Conservation (phyloP, 257 asterid species). For the Coffea canephora region DNA sequence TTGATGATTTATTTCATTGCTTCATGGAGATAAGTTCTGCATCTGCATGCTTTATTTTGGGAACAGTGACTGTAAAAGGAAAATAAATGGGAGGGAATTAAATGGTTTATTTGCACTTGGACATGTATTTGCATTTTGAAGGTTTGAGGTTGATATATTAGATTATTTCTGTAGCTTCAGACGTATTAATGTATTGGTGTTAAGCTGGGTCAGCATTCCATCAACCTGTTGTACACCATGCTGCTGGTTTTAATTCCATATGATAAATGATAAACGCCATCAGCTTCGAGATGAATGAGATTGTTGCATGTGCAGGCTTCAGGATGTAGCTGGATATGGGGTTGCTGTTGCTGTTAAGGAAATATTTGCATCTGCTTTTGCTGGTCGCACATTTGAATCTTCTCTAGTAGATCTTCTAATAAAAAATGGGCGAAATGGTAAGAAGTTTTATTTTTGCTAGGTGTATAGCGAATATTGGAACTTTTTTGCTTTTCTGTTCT, state of each 20-base stretch:
- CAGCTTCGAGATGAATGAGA: background rate
- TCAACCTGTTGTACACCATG: background rate
- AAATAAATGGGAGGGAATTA: background rate
- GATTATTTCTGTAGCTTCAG: background rate
- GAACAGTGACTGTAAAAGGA: background rate
- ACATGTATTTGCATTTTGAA: background rate
- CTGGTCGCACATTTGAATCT: conserved; percentile 64
- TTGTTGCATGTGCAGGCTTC: conserved; percentile 60
- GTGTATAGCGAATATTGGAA: conserved; percentile 2
- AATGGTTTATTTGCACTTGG: background rate
- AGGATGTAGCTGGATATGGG: conserved; percentile 95
- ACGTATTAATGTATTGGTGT: background rate
- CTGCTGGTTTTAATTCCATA: background rate
- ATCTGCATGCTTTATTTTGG: background rate
- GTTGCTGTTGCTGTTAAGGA: conserved; percentile 69
- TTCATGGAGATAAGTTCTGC: background rate
- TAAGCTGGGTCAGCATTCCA: background rate
- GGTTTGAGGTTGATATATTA: background rate
- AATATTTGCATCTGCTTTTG: conserved; percentile 55
- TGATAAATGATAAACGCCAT: background rate
- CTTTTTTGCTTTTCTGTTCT: conserved; percentile 14
- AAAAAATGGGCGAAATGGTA: conserved; percentile 89
- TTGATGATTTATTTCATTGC: background rate
- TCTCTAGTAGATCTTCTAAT: conserved; percentile 76
- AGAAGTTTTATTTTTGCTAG: conserved; percentile 2